phyloP scores from a whole-genome alignment of 2,329 filamentous ascomycete species.

The Zalaria obscura region DNA sequence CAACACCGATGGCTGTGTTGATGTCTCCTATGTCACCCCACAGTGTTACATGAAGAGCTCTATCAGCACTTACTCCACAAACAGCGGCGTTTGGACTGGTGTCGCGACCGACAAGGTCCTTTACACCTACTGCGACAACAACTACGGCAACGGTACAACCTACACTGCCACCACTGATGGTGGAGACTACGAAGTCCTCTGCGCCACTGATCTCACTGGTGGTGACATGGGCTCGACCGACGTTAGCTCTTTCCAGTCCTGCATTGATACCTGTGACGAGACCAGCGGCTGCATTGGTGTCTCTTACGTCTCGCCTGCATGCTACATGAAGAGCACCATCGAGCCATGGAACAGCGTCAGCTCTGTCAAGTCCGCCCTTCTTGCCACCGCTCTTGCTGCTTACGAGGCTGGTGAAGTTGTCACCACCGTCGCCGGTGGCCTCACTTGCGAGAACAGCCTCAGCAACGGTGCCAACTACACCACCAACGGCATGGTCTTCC shows the following conservation, averaged over 20 bases:
- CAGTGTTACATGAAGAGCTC: conserved; percentile 13
- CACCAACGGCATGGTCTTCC: neutral
- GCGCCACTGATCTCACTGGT: neutral
- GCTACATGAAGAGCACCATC: conserved; percentile 12
- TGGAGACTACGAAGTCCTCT: neutral
- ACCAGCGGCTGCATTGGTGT: conserved; percentile 10
- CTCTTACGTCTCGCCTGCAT: conserved; percentile 8
- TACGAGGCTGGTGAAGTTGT: no score
- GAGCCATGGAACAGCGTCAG: conserved; percentile 3
- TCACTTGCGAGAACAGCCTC: neutral
- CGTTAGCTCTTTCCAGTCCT: conserved; percentile 8
- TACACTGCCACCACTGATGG: neutral
- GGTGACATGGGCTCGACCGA: conserved; percentile 5
- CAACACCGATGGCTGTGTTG: conserved; percentile 8
- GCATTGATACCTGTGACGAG: conserved; percentile 11
- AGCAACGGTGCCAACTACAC: neutral
- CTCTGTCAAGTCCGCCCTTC: conserved; percentile 4
- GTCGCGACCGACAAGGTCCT: no score
- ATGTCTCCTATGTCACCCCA: conserved; percentile 8
- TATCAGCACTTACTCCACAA: conserved; percentile 1
- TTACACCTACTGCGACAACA: neutral
- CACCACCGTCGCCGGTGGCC: neutral
- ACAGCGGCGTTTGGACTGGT: neutral
- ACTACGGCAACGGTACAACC: neutral
- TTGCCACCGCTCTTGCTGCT: neutral